Percentiles rank a stretch among this genome's conserved stretches.
Evolutionary conservation across 148 eudicot species (phyloP).

Genomic region (Rhododendron ovatum): DNA sequence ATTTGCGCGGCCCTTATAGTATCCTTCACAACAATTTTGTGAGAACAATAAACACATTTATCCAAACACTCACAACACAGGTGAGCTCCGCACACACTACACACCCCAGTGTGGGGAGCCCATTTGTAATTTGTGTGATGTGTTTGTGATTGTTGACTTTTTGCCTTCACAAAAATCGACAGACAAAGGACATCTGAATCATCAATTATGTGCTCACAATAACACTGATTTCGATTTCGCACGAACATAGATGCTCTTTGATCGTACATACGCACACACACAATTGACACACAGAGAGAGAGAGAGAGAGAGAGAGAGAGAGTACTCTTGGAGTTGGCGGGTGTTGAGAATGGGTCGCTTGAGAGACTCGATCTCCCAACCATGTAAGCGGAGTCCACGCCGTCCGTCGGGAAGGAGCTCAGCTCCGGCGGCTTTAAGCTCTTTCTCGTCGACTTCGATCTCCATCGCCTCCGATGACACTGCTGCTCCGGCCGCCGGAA

Average conservation of each 20-base stretch:
- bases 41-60: too few species aligned
- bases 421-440: conserved; percentile 67
- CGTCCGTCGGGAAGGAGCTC: conserved; percentile 64
- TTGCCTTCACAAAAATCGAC: neutral
- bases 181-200: neutral
- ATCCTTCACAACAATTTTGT: too few species aligned
- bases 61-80: too few species aligned
- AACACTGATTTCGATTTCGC: neutral
- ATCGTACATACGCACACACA: neutral
- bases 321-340: conserved; percentile 43
- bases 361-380: conserved; percentile 84
- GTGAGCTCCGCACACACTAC: too few species aligned
- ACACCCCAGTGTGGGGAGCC: too few species aligned
- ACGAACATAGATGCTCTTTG: neutral
- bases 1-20: too few species aligned
- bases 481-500: neutral
- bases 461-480: conserved; percentile 43
- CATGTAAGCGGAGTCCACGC: conserved; percentile 55
- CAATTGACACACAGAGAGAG: conserved; percentile 4
- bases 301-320: conserved; percentile 15
- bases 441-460: conserved; percentile 44
- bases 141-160: too few species aligned
- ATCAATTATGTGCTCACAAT: neutral
- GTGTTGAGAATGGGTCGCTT: conserved; percentile 73
- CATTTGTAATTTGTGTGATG: too few species aligned